Evolutionary conservation across 345 rosid genomes (phyloP), one percentile per base, ranked within the genome.

Genomic region (Microthlaspi erraticum): DNA sequence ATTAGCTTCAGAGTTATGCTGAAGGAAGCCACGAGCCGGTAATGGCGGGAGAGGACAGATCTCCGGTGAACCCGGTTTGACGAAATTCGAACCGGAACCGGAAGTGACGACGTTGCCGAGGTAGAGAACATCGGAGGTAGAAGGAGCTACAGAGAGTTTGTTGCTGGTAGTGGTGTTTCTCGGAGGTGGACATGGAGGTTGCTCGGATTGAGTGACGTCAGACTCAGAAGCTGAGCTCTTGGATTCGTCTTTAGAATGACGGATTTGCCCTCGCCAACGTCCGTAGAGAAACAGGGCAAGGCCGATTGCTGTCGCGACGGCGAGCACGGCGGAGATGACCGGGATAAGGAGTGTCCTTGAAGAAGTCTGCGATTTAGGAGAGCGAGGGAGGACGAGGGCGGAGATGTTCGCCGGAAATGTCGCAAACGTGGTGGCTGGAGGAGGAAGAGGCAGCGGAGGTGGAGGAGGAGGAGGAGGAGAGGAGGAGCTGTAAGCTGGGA

Each of bases 351-450:
- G 86, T 43, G 85, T 86, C 0, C 23, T 71, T 57, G 97, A 80
- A 59, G 16, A 12, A 64, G 74, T 60, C 13, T 81, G 86, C 16
- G 85, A 73, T 10, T 68, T 42, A 10, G 84, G 60, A 23, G 93
- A 73, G 18, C 81, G 84, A 14, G 97, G 97, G 66, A 94, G 87
- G 76, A 81, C 82, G 12, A 94, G 88, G 7, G 95, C 86, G 64
- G 97, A 90, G 65, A 93, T 87, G 75, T 93, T 93, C 64, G 96
- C 98, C 5, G 98, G 98, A 56, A 90, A 93, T 16, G 98, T 85
- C 9, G 87, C 71, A 0, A 85, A 83, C 2, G 89, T 60, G 0
- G 91, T 79, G 18, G 94, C 87, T 2, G 96, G 67, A 66, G 96
- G 96, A 4, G 92, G 96, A 0, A 86, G 92, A 33, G 90, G 8